Base-by-base conservation (phyloP, 2,329 filamentous ascomycete species). In the Dothistroma pini region DNA sequence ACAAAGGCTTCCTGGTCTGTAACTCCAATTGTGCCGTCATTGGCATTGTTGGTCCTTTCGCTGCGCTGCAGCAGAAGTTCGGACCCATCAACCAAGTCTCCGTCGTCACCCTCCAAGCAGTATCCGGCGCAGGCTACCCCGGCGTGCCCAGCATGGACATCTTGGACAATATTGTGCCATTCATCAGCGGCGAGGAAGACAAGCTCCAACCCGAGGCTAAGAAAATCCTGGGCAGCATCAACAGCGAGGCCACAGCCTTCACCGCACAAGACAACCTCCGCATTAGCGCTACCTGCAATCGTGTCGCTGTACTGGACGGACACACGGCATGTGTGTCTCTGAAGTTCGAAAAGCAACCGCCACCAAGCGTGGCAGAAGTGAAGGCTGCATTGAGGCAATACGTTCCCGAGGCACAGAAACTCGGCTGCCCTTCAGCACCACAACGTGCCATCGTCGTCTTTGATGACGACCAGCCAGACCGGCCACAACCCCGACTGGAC, bases 11-110 rank as follows among this genome's bases (percentile, higher is more conserved):
- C 80, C 80, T 97, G 41, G 91, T 97, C 63, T 97, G 93, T 84
- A 97, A 97, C 81, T 96, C 91, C 67, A 97, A 97, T 80, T 99
- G 95, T 79, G 93, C 93, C 59, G 93, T 97, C 72, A 96, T 97
- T 71, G 93, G 93, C 53, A 86, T 97, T 61, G 93, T 97, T 63
- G 96, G 96, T 65, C 95, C 95, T 25, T 93, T 97, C 73, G 92
- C 92, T 11, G 93, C 93, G 16, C 85, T 97, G 38, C 90, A 96
- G 76, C 85, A 88, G 56, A 87, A 85, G 70, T 96, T 97, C 71
- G 95, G 93, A 50, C 87, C 88, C n/a, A 81, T 88, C 32, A 82
- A 84, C 66, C 78, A 83, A 70, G 89, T 96, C 68, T 89, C 90
- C 63, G 90, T 97, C 56, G 92, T 97, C 69, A 97, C 95, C 49